phyloP scores from a whole-genome alignment of 1,139 yeast genomes.

The Saccharomyces hybrid region DNA sequence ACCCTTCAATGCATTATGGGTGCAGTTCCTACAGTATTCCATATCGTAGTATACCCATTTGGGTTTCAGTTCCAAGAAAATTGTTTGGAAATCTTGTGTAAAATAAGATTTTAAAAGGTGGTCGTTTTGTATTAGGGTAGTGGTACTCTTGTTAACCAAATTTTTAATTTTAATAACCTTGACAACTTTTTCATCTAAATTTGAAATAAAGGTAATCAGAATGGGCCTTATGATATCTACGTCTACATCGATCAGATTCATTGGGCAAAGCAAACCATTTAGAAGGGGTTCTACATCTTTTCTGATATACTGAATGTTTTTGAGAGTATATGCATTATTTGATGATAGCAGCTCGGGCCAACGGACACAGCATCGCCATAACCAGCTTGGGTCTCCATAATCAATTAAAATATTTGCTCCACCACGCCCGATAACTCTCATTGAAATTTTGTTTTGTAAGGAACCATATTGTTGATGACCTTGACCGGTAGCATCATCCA shows the following conservation, averaged over 20 bases:
- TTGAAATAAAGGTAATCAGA: conserved; percentile 3
- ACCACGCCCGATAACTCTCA: conserved; percentile 19
- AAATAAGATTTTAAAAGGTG: conserved; percentile 23
- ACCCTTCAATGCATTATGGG: conserved; percentile 20
- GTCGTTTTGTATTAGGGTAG: conserved; percentile 11
- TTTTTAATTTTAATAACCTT: conserved; percentile 17
- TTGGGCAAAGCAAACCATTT: conserved; percentile 13
- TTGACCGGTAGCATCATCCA: neutral
- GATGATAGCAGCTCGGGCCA: conserved; percentile 9
- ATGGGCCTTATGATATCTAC: conserved; percentile 3
- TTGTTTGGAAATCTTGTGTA: neutral
- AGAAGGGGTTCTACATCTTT: conserved; percentile 11
- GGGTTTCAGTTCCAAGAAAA: conserved; percentile 29
- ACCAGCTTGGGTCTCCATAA: conserved; percentile 9
- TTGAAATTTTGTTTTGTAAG: neutral
- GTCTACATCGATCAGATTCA: conserved; percentile 12
- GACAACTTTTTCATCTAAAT: conserved; percentile 11
- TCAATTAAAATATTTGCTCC: conserved; percentile 23
- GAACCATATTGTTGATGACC: neutral
- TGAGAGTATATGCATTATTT: conserved; percentile 21
- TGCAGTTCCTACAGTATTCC: conserved; percentile 28
- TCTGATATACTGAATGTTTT: conserved; percentile 17
- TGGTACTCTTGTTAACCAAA: conserved; percentile 7
- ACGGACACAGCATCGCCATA: conserved; percentile 25
- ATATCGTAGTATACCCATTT: conserved; percentile 25